Evolutionary conservation across 192 early-diverging fungal species (phyloP).

Genomic region (Linnemannia exigua): DNA sequence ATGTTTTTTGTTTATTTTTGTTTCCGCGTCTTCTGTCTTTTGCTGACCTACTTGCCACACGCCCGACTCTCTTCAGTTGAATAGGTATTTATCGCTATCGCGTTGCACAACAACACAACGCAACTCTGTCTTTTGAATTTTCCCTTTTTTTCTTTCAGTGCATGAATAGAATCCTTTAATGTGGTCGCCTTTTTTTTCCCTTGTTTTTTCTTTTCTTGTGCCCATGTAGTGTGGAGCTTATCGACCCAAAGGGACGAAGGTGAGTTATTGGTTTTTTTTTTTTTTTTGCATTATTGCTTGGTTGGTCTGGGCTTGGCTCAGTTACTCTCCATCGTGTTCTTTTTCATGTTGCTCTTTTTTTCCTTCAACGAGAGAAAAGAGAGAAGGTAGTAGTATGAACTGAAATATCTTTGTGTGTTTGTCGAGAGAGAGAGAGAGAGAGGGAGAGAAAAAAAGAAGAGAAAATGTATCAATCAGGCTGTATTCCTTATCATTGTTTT

Average conservation of each 20-base stretch:
- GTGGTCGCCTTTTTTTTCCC: background rate
- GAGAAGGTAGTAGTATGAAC: background rate
- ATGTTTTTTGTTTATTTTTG: background rate
- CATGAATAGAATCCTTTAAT: conserved; percentile 6
- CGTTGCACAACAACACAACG: background rate
- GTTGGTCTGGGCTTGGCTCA: background rate
- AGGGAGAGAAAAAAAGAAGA: too few relatives aligned
- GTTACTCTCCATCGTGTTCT: background rate
- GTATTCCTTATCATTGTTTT: too few relatives aligned
- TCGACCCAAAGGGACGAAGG: background rate
- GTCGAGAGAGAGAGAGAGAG: too few relatives aligned
- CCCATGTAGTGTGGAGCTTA: background rate
- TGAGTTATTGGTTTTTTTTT: too few relatives aligned
- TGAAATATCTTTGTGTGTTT: too few relatives aligned
- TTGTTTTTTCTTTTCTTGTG: background rate
- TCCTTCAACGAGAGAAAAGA: background rate
- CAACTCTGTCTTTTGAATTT: background rate
- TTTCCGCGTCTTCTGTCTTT: background rate
- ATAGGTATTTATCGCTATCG: background rate
- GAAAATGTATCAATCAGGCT: background rate
- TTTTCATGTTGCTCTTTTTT: background rate
- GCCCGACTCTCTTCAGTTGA: background rate
- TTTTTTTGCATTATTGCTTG: background rate
- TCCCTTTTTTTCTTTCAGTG: background rate
- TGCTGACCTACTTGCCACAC: background rate